A percentile compares a stretch with the other conserved stretches of the same genome.
Evolutionary conservation across 2,329 filamentous ascomycete genomes (phyloP).

Genomic region (Talaromyces atroroseus): DNA sequence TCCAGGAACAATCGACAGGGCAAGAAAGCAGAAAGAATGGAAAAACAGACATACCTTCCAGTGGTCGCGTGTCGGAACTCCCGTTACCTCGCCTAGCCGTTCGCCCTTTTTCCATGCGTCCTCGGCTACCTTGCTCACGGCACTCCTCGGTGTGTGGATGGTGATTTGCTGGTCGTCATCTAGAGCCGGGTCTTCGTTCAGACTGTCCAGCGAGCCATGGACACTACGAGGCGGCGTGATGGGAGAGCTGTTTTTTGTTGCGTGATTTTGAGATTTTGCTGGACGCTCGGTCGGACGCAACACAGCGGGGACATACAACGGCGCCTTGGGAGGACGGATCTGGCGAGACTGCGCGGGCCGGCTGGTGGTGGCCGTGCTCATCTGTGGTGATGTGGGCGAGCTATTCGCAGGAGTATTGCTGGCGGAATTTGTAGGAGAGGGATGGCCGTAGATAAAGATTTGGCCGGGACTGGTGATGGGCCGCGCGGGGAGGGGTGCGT

Average conservation of each 20-base stretch:
- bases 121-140: slow-evolving; percentile 45
- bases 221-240: slow-evolving; percentile 49
- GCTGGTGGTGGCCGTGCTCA: slow-evolving; percentile 30
- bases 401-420: slow-evolving; percentile 49
- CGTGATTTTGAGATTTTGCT: not conserved
- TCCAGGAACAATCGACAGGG: not conserved
- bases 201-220: slow-evolving; percentile 50
- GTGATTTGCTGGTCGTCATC: slow-evolving; percentile 36
- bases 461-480: slow-evolving; percentile 21
- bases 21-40: not conserved
- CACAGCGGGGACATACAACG: slow-evolving; percentile 59
- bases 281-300: slow-evolving; percentile 54
- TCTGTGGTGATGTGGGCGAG: slow-evolving; percentile 49
- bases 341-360: slow-evolving; percentile 48
- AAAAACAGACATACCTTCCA: slow-evolving; percentile 50
- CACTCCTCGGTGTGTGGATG: slow-evolving; percentile 33
- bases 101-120: slow-evolving; percentile 50
- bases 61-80: slow-evolving; percentile 57
- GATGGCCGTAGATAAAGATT: slow-evolving; percentile 35
- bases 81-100: slow-evolving; percentile 52
- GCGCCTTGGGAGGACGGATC: slow-evolving; percentile 54
- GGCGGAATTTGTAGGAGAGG: slow-evolving; percentile 42
- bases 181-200: slow-evolving; percentile 31
- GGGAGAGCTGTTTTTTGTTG: slow-evolving; percentile 33
- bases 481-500: slow-evolving; percentile 21